A percentile compares a stretch with the other conserved stretches of the same genome.
These are phyloP conservation scores for Anthracocystis panici-leucophaei DNA, from an alignment of 1,284 basidiomycete species.

Conservation along the genomic window DNA sequence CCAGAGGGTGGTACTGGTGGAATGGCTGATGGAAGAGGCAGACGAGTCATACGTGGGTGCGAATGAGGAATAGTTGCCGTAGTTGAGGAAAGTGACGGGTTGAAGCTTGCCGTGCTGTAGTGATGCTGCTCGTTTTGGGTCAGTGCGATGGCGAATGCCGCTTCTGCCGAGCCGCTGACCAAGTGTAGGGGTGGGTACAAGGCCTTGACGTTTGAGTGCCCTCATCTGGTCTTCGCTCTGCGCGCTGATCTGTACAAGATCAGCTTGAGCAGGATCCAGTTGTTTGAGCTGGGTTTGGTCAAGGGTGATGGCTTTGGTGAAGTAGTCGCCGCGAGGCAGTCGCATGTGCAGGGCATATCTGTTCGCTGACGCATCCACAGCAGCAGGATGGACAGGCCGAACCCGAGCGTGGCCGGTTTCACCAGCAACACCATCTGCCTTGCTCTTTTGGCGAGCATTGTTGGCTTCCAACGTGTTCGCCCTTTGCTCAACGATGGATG, in stretches of 20 bases:
- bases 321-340: conserved; percentile 64
- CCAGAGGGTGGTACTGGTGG: conserved; percentile 36
- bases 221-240: conserved; percentile 36
- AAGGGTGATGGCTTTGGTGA: conserved; percentile 60
- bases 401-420: neutral
- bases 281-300: conserved; percentile 17
- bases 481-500: conserved; percentile 22
- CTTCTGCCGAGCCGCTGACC: conserved; percentile 42
- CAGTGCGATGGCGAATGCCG: conserved; percentile 23
- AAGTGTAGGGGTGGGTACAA: conserved; percentile 40
- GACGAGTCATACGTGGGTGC: conserved; percentile 63
- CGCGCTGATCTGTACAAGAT: conserved; percentile 57
- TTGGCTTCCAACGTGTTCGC: conserved; percentile 23
- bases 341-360: conserved; percentile 66
- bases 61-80: conserved; percentile 60
- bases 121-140: conserved; percentile 17
- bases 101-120: conserved; percentile 24
- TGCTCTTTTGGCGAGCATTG: conserved; percentile 10
- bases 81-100: conserved; percentile 55
- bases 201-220: conserved; percentile 25
- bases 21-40: conserved; percentile 37
- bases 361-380: conserved; percentile 18
- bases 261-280: conserved; percentile 57
- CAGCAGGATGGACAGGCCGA: neutral
- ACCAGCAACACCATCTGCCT: neutral